Base-by-base conservation (phyloP, 2,329 filamentous ascomycete species). In the Gliomastix tumulicola region DNA sequence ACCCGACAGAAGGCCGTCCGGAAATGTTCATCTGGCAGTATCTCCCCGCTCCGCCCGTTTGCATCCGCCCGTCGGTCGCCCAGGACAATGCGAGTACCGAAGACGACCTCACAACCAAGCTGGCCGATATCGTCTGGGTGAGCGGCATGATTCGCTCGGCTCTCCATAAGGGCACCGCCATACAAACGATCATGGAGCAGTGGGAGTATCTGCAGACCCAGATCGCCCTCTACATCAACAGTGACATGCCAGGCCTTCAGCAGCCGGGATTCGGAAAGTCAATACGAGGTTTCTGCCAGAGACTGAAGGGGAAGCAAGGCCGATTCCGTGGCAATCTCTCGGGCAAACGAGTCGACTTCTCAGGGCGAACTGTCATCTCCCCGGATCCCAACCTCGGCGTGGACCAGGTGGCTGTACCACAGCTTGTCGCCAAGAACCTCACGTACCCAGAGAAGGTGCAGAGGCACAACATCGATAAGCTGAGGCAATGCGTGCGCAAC, bases 1-100 rank as follows among this genome's bases (percentile, higher is more conserved):
- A 96, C 51, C 86, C 89, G 2, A 72, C 77, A 12, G 88, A 95
- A 49, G 88, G 88, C 10, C 76, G 89, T 15, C 92, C 92, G 0
- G 92, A 98, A 56, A 94, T 94, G 80, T 94, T 97, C 57, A 79
- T 98, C 31, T 98, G 92, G 92, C 89, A 95, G 54, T 94, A 88
- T 52, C 74, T 98, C 23, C 92, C 92, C 2, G 90, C 90, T 1
- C 90, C 92, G 2, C 92, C 92, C 0, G 86, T 97, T 6, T 94
- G 88, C 48, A 94, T 98, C 50, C 76, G 92, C 41, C 92, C 92
- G 0, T 96, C 89, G 0, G 92, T 98, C 15, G 84, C 84, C 21
- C 92, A 97, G 58, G 92, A 97, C 44, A 86, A 79, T 41, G 85
- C 89, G 4, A 96, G 87, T 46, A 98, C 87, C 16, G 92, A 98